Evolutionary conservation across 1,284 basidiomycete species (phyloP).

Genomic region (Ceratobasidium sp.): DNA sequence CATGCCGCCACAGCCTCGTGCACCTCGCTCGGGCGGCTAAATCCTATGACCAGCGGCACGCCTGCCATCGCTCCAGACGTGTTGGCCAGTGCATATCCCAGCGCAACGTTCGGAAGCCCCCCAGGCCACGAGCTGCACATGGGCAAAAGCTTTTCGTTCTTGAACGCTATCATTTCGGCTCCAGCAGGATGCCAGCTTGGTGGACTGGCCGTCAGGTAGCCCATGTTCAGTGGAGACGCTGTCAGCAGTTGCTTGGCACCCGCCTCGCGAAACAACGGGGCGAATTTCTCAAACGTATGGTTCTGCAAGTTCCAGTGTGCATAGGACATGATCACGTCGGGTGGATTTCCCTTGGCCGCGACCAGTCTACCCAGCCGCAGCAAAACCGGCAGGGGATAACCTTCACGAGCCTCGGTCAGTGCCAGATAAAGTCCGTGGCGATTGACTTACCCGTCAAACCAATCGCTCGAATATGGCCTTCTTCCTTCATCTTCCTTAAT

Average conservation of each 20-base stretch:
- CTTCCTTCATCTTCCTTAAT: conserved; percentile 76
- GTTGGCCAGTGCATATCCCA: conserved; percentile 71
- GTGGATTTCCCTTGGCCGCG: conserved; percentile 65
- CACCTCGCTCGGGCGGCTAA: conserved; percentile 74
- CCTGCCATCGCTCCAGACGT: conserved; percentile 46
- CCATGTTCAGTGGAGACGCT: conserved; percentile 94
- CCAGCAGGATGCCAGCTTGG: conserved; percentile 90
- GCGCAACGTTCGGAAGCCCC: conserved; percentile 71
- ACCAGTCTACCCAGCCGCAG: conserved; percentile 84
- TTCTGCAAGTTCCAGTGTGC: conserved; percentile 90
- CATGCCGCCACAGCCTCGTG: conserved; percentile 75
- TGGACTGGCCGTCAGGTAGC: conserved; percentile 73
- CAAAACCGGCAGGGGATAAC: conserved; percentile 88
- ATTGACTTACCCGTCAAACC: conserved; percentile 78
- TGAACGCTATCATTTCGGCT: conserved; percentile 53
- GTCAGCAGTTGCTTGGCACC: conserved; percentile 78
- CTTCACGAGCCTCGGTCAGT: conserved; percentile 51
- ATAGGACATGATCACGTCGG: conserved; percentile 86
- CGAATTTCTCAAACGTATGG: conserved; percentile 67
- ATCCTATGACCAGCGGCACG: conserved; percentile 77
- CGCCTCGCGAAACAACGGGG: conserved; percentile 60
- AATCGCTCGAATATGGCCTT: conserved; percentile 79
- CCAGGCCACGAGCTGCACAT: conserved; percentile 45
- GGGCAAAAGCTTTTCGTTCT: conserved; percentile 50
- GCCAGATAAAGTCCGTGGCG: background rate